Conservation (phyloP, 768 basidiomycete genomes). For the Tulasnella sp. region DNA sequence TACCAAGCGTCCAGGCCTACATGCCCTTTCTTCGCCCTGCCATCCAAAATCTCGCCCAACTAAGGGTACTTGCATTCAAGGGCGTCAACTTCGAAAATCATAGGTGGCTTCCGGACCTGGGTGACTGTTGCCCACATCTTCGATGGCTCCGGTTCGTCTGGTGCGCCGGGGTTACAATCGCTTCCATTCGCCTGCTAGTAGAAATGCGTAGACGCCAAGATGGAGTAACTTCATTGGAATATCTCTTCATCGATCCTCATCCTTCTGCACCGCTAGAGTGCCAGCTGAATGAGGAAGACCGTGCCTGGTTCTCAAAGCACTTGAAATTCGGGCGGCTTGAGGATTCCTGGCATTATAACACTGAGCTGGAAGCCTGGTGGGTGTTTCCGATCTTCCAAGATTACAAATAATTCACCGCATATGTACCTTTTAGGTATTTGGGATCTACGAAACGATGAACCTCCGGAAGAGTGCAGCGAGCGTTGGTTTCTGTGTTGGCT, state of each 20-base stretch:
- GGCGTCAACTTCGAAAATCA: neutral
- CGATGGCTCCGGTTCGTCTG: neutral
- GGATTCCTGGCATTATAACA: neutral
- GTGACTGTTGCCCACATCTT: neutral
- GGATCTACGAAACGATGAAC: no score
- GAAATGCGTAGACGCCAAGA: neutral
- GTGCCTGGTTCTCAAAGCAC: neutral
- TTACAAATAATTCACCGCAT: no score
- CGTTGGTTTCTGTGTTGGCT: neutral
- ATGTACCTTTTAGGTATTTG: neutral
- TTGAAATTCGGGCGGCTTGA: neutral
- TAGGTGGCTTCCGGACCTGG: neutral
- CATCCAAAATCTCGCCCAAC: neutral
- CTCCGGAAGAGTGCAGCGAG: no score
- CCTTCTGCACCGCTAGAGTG: neutral
- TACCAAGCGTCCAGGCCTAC: neutral
- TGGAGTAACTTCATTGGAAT: neutral
- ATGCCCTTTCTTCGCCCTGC: neutral
- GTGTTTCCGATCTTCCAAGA: neutral
- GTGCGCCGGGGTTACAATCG: neutral
- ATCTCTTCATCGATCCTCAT: neutral
- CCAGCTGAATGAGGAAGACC: neutral
- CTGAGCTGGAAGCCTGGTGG: neutral
- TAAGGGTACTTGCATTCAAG: neutral
- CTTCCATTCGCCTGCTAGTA: neutral